phyloP scores from a whole-genome alignment of 169 alveolate genomes.

The Plasmodium gallinaceum region DNA sequence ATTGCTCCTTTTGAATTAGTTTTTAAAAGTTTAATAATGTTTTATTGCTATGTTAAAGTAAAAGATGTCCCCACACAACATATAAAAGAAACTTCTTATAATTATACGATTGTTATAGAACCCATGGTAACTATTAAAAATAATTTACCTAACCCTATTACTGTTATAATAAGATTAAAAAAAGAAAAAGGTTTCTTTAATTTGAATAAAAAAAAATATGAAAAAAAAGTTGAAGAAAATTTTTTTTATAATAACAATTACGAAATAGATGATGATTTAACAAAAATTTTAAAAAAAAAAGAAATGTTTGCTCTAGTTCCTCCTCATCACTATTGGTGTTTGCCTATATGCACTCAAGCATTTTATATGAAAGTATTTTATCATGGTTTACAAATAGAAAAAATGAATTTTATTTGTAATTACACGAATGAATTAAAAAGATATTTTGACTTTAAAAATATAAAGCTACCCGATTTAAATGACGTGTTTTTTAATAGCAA shows the following conservation, averaged over 20 bases:
- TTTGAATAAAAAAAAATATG: slow-evolving; percentile 32
- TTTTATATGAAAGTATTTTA: slow-evolving; percentile 69
- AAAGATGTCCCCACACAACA: slow-evolving; percentile 83
- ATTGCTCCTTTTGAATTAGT: slow-evolving; percentile 80
- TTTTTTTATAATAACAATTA: slow-evolving; percentile 13
- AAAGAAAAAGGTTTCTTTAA: slow-evolving; percentile 60
- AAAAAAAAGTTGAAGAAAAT: slow-evolving; percentile 23
- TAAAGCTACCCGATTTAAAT: slow-evolving; percentile 54
- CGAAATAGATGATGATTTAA: slow-evolving; percentile 73
- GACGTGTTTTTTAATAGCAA: slow-evolving; percentile 25
- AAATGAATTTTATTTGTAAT: slow-evolving; percentile 72
- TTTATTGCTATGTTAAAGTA: slow-evolving; percentile 79
- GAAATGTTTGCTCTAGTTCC: slow-evolving; percentile 78
- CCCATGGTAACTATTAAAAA: slow-evolving; percentile 82
- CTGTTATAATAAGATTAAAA: slow-evolving; percentile 77
- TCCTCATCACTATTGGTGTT: slow-evolving; percentile 80
- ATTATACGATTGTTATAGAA: slow-evolving; percentile 80
- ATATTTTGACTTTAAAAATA: slow-evolving; percentile 44
- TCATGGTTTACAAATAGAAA: slow-evolving; percentile 75
- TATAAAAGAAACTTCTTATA: slow-evolving; percentile 80
- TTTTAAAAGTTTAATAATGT: slow-evolving; percentile 78
- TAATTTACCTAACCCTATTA: slow-evolving; percentile 81
- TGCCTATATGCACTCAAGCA: slow-evolving; percentile 67
- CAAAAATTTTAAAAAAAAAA: slow-evolving; percentile 74
- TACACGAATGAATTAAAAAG: slow-evolving; percentile 33